Base-by-base conservation (phyloP, 2,329 filamentous ascomycete genomes). In the Fusarium albidum region DNA sequence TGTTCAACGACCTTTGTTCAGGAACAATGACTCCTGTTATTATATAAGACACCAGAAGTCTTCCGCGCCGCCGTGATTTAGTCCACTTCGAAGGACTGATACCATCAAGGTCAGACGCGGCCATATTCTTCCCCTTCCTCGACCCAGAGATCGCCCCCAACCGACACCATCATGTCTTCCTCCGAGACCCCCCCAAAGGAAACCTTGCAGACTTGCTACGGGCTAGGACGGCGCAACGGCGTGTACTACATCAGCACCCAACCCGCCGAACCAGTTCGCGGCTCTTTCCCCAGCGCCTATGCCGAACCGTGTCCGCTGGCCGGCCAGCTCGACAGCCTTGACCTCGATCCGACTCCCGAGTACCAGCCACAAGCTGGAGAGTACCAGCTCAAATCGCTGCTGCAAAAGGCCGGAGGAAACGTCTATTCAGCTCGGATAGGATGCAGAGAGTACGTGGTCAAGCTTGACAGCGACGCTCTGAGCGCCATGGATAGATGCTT, bases 241-340 rank as follows among this genome's bases (percentile, higher is more conserved):
- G n/a, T 9, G 9, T 49, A 40, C 40, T 54, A 45, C 21, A 37
- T 54, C 46, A 45, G 35, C 15, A 17, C 12, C 1, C 26, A 41
- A 7, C 49, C 48, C 21, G 14, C 10, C 17, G 33, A 40, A 10
- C 45, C 29, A 3, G 25, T 42, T 17, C 25, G 9, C 15, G 29
- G 21, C 26, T 26, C 25, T 10, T 18, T 26, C 29, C 8, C 38
- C 14, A n/a, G 12, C 18, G 15, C 3, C n/a, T 9, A 17, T 21
- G 14, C 29, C 3, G 21, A 41, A 4, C 8, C 34, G 13, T 13
- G 11, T 7, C 13, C 27, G 27, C 9, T 32, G n/a, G 17, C 28
- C 15, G 26, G 27, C 18, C 35, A 28, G 5, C 3, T 31, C 9
- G 21, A 13, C 10, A 3, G 3, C 25, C 12, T 12, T 33, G 9